A percentile compares a stretch with the other conserved stretches of the same genome.
Conservation (phyloP, 169 alveolate species). For the Plasmodium adleri region DNA sequence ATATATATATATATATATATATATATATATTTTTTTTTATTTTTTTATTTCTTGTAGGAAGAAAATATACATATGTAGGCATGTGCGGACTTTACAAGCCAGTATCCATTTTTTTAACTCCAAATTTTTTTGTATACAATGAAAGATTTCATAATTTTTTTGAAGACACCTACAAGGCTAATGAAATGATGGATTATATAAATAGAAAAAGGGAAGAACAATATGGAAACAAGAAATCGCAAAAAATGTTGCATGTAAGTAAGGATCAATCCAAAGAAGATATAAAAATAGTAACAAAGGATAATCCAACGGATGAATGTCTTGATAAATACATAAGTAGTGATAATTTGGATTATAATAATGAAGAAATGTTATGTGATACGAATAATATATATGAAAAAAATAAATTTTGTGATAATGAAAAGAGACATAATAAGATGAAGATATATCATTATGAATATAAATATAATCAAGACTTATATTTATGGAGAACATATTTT, state of each 20-base stretch:
- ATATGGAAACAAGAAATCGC: background rate
- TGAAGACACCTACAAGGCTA: constrained; percentile 11
- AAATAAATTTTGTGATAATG: background rate
- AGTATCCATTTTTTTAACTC: constrained; percentile 28
- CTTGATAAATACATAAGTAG: too few species aligned
- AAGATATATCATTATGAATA: constrained; percentile 68
- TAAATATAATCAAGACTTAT: constrained; percentile 41
- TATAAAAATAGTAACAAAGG: background rate
- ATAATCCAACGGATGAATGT: background rate
- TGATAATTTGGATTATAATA: background rate
- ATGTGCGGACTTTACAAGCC: constrained; percentile 58
- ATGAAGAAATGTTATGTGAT: background rate
- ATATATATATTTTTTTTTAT: background rate
- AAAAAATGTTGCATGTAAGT: background rate
- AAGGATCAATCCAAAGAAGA: background rate
- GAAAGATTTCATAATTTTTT: constrained; percentile 49
- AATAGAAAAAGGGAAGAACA: background rate
- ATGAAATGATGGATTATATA: constrained; percentile 26
- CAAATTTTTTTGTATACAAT: constrained; percentile 53
- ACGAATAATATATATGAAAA: background rate
- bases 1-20: background rate
- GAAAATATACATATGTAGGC: constrained; percentile 70
- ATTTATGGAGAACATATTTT: constrained; percentile 61
- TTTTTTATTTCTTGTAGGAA: constrained; percentile 16
- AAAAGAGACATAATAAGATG: constrained; percentile 2